A percentile compares a stretch with the other conserved stretches of the same genome.
Evolutionary conservation across 495 filamentous ascomycete species (phyloP).

Genomic region (Aspergillus nidulans): DNA sequence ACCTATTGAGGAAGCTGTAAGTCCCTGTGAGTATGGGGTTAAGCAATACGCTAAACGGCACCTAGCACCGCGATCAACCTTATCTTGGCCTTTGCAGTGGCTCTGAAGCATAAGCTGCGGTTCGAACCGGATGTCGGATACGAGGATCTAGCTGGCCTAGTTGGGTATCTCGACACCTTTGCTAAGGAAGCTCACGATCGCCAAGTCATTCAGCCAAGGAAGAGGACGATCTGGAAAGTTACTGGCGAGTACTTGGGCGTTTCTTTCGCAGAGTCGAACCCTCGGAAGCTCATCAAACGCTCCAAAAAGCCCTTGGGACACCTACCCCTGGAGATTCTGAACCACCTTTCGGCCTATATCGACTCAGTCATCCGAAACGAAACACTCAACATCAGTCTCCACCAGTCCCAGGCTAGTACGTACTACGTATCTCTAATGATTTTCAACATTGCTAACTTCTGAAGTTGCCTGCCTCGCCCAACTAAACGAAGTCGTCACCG

Average conservation of each 20-base stretch:
- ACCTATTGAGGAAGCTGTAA: conserved; percentile 66
- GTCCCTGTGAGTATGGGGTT: not conserved
- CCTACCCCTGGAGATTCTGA: conserved; percentile 72
- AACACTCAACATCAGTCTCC: conserved; percentile 46
- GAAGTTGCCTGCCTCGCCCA: conserved; percentile 36
- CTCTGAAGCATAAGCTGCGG: conserved; percentile 82
- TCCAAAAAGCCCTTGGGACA: conserved; percentile 63
- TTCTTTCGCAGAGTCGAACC: conserved; percentile 67
- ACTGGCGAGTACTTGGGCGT: conserved; percentile 67
- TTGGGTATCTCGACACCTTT: conserved; percentile 46
- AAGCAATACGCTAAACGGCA: conserved; percentile 7
- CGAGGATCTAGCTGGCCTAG: conserved; percentile 51
- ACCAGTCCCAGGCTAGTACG: conserved; percentile 44
- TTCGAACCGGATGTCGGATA: conserved; percentile 83
- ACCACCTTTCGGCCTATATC: conserved; percentile 63
- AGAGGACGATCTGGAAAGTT: conserved; percentile 54
- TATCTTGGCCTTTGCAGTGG: conserved; percentile 68
- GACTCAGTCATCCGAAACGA: conserved; percentile 53
- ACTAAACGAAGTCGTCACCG: conserved; percentile 69
- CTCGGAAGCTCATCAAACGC: conserved; percentile 65
- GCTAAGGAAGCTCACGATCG: conserved; percentile 61
- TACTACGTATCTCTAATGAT: not conserved
- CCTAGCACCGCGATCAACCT: conserved; percentile 71
- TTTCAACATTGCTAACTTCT: conserved; percentile 3
- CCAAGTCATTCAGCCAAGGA: conserved; percentile 35